phyloP scores from a whole-genome alignment of 331 rosid genomes.

The Phaseolus coccineus region DNA sequence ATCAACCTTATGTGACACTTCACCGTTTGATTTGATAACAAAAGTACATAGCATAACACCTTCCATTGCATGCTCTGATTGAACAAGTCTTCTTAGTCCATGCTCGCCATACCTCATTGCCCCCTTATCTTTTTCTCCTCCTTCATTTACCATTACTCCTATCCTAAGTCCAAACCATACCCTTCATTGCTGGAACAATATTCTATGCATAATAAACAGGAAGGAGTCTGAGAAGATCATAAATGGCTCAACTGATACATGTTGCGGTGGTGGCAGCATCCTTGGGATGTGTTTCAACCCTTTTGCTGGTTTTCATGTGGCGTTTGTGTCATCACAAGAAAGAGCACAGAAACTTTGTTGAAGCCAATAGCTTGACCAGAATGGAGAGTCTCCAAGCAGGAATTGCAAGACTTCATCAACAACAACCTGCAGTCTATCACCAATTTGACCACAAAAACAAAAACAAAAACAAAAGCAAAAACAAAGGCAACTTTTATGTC shows the following conservation, averaged over 20 bases:
- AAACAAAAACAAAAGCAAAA: conserved; percentile 4
- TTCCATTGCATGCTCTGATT: conserved; percentile 56
- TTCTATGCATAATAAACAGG: conserved; percentile 34
- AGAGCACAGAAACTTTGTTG: conserved; percentile 38
- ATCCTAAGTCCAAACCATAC: not conserved
- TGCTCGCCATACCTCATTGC: conserved; percentile 39
- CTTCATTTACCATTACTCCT: conserved; percentile 32
- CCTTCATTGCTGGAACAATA: not conserved
- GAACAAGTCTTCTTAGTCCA: conserved; percentile 65
- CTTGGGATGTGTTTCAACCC: conserved; percentile 47
- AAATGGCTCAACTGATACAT: conserved; percentile 54
- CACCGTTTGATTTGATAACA: conserved; percentile 28
- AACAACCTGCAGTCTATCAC: conserved; percentile 22
- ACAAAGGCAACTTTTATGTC: conserved; percentile 46
- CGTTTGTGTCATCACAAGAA: conserved; percentile 39
- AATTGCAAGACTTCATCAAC: conserved; percentile 46
- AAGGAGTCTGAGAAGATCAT: conserved; percentile 20
- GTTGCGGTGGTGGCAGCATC: conserved; percentile 46
- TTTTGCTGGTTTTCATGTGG: conserved; percentile 53
- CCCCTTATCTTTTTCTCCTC: conserved; percentile 29
- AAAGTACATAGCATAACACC: conserved; percentile 9
- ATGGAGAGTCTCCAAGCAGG: conserved; percentile 55
- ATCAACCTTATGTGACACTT: conserved; percentile 27
- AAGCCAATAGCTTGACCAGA: conserved; percentile 37
- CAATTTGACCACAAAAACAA: conserved; percentile 44